Base-by-base conservation (phyloP, 2,329 filamentous ascomycete genomes). In the Hymenoscyphus infarciens region DNA sequence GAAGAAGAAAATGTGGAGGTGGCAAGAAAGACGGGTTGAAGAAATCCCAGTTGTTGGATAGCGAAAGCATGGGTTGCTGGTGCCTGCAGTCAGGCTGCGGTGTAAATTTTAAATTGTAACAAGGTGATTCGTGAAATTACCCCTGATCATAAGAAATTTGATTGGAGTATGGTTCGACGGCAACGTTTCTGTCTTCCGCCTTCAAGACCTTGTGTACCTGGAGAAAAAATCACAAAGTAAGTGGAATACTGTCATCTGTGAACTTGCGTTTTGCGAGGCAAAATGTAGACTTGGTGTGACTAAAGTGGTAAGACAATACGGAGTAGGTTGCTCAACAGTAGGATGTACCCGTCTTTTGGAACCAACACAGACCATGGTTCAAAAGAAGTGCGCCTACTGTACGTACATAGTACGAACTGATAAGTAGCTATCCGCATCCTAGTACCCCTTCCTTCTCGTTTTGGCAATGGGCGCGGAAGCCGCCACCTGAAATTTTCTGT, bases 281-380 rank as follows among this genome's bases (percentile, higher is more conserved):
- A 22, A 49, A 25, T 3, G 42, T 22, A 13, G 19, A 27, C 19
- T 22, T 52, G 45, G 45, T 52, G 45, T 52, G 45, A 22, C 19
- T 52, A 11, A 13, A 11, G 19, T 25, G 45, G 45, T 52, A 52
- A n/a, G 45, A 52, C 45, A 52, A 52, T 10, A 52, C 19, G 10
- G 11, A 13, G 45, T 25, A 13, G 11, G n/a, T 25, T 25, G 19
- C 19, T 52, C 7, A 52, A 52, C 19, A 22, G 25, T 52, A 52
- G 45, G 45, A 22, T 25, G 45, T 52, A 52, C 45, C 45, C 45
- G 45, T 52, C 22, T 52, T 52, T 52, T 52, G 45, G 45, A 52
- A 52, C 45, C n/a, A 52, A 52, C 45, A 52, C 45, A 52, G 45
- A 52, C 45, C 19, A 52, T 52, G 19, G n/a, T 25, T 25, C 45